Evolutionary conservation across 1,139 yeast species (phyloP), one percentile per base, ranked within the genome.

Genomic region (Geotrichum reessii): DNA sequence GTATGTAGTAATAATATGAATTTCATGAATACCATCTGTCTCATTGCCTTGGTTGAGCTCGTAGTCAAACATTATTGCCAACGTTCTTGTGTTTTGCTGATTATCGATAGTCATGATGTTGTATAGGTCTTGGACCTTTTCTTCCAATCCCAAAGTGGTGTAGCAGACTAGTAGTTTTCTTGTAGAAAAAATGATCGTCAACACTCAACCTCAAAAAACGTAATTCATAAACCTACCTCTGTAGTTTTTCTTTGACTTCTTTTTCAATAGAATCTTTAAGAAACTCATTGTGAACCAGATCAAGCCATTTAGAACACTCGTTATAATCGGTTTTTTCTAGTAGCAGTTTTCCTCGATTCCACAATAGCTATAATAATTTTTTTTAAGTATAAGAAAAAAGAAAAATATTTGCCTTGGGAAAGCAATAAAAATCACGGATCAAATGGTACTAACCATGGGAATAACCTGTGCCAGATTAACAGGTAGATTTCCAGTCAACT

Each of bases 301-400:
- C 60, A 11, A 60, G 58, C 58, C 62, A 60, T 22, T 46, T 44
- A 22, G 53, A 31, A 17, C 56, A 49, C 24, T 55, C 52, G 1
- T 25, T 25, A 19, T 28, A 52, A 11, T 50, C 42, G 8, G 50
- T 42, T 5, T n/a, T 19, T n/a, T 50, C 53, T 11, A 57, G 24
- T 12, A 28, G 40, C 7, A n/a, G 22, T 24, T 55, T 57, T 2
- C 53, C 53, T 22, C 55, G 54, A 46, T 58, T 57, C 62, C 62
- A 60, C 27, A 60, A 11, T 40, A 60, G 17, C 62, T 59, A 46
- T 21, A 19, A 22, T 12, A 28, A 31, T 31, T 31, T 31, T 31
- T 25, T 27, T 8, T 42, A 19, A 56, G 53, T 37, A 8, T 17
- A 44, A 4, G 14, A 19, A 19, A 44, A 7, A 19, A 47, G 21